These are phyloP conservation scores for Blastobotrys illinoisensis DNA, from an alignment of 1,139 yeast species.

Conservation along the genomic window DNA sequence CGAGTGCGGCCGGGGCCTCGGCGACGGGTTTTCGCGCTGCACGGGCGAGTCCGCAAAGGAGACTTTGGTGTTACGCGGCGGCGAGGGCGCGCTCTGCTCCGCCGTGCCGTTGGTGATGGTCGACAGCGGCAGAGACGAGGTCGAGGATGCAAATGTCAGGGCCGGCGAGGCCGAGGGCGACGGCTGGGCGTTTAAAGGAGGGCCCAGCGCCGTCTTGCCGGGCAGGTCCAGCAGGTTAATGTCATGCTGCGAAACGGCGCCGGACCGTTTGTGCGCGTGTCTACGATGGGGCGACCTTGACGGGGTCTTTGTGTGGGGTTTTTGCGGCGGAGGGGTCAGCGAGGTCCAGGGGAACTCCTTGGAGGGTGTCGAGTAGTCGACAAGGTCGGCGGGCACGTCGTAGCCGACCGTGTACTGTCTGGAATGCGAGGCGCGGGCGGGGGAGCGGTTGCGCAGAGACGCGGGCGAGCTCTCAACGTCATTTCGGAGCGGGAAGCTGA, in stretches of 20 bases:
- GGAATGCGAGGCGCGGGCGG: slow-evolving; percentile 8
- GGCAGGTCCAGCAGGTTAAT: slow-evolving; percentile 1
- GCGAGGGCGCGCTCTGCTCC: background rate
- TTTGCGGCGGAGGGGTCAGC: background rate
- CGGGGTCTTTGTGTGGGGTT: slow-evolving; percentile 1
- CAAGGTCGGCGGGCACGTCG: background rate
- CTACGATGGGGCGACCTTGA: slow-evolving; percentile 14
- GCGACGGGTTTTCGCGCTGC: background rate
- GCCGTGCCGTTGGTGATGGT: background rate
- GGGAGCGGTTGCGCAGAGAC: slow-evolving; percentile 1
- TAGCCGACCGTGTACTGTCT: slow-evolving; percentile 8
- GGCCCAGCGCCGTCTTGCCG: background rate
- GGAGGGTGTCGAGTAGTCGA: background rate
- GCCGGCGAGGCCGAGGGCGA: slow-evolving; percentile 4
- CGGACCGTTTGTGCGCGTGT: slow-evolving; percentile 17
- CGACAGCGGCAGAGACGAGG: background rate
- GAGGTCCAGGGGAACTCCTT: background rate
- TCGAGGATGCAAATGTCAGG: slow-evolving; percentile 7
- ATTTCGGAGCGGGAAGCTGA: slow-evolving; percentile 3
- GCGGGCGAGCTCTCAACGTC: slow-evolving; percentile 3
- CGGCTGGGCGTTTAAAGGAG: background rate
- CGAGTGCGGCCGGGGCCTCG: background rate
- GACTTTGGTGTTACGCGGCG: slow-evolving; percentile 3
- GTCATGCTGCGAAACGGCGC: slow-evolving; percentile 16
- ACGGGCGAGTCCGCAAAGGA: slow-evolving; percentile 8